Conservation (phyloP, 768 basidiomycete species). For the Psilocybe cubensis region DNA sequence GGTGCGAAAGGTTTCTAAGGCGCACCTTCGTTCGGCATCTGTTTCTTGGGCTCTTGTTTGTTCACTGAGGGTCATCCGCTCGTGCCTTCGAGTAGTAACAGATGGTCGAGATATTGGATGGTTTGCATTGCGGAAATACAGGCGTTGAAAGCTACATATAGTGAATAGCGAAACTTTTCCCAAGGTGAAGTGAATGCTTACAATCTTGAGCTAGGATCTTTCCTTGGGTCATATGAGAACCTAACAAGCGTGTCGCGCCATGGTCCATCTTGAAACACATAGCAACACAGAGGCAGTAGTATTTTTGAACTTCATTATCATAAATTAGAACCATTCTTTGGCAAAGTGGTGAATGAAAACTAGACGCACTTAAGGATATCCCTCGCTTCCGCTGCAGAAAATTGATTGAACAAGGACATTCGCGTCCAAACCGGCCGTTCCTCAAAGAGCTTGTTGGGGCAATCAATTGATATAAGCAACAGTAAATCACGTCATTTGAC, state of each 20-base stretch:
- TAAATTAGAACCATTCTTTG: background rate
- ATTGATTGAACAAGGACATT: conserved; percentile 83
- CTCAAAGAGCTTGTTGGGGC: conserved; percentile 59
- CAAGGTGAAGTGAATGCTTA: conserved; percentile 47
- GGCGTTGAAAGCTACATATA: conserved; percentile 78
- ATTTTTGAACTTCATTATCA: conserved; percentile 66
- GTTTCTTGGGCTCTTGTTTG: conserved; percentile 44
- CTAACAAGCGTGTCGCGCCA: conserved; percentile 90
- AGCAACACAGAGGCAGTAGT: conserved; percentile 79
- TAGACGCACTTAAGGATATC: conserved; percentile 77
- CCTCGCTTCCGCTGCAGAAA: conserved; percentile 65
- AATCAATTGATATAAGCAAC: background rate
- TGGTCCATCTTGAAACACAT: conserved; percentile 92
- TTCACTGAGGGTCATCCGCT: conserved; percentile 46
- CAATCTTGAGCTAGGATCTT: conserved; percentile 74
- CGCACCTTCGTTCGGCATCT: conserved; percentile 50
- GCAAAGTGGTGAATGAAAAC: background rate
- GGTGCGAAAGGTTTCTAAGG: background rate
- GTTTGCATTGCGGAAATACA: conserved; percentile 89
- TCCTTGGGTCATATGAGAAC: conserved; percentile 89
- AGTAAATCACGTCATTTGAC: background rate
- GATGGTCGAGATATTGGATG: conserved; percentile 81
- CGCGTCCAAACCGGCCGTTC: conserved; percentile 90
- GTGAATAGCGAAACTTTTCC: background rate
- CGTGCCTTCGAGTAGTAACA: conserved; percentile 69